phyloP scores from a whole-genome alignment of 2,329 filamentous ascomycete species.

The Colletotrichum sp. region DNA sequence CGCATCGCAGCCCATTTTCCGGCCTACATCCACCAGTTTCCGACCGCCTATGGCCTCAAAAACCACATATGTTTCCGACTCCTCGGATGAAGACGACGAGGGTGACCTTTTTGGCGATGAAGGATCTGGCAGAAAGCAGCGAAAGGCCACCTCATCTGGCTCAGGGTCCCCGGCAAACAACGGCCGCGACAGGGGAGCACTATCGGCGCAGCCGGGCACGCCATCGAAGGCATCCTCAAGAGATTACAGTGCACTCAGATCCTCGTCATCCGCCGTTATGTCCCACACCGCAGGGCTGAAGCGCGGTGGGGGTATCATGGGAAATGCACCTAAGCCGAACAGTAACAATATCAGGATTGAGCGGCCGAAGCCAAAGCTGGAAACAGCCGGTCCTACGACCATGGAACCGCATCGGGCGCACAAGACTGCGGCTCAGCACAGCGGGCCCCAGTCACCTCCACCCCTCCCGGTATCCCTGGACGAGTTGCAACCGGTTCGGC shows the following conservation, averaged over 20 bases:
- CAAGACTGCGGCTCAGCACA: not conserved
- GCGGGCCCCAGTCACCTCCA: constrained; percentile 23
- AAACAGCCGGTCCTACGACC: not conserved
- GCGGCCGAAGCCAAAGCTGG: not conserved
- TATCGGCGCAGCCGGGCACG: not conserved
- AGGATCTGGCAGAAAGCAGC: not conserved
- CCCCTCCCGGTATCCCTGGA: constrained; percentile 18
- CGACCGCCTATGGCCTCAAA: constrained; percentile 18
- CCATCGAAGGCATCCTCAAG: not conserved
- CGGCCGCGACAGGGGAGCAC: not conserved
- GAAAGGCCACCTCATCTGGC: not conserved
- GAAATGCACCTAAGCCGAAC: constrained; percentile 10
- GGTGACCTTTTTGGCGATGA: constrained; percentile 9
- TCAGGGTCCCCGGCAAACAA: not conserved
- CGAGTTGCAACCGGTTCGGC: constrained; percentile 6
- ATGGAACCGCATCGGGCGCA: not conserved
- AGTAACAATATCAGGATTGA: constrained; percentile 15
- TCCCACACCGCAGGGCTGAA: not conserved
- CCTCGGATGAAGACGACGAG: constrained; percentile 20
- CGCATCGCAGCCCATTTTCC: constrained; percentile 40
- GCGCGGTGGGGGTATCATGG: constrained; percentile 6
- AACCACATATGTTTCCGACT: constrained; percentile 45
- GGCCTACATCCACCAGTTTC: constrained; percentile 22
- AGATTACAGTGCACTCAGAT: not conserved
- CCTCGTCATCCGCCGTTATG: not conserved